Evolutionary conservation across 495 filamentous ascomycete species (phyloP), one percentile per base, ranked within the genome.

Genomic region (Aspergillus wentii): DNA sequence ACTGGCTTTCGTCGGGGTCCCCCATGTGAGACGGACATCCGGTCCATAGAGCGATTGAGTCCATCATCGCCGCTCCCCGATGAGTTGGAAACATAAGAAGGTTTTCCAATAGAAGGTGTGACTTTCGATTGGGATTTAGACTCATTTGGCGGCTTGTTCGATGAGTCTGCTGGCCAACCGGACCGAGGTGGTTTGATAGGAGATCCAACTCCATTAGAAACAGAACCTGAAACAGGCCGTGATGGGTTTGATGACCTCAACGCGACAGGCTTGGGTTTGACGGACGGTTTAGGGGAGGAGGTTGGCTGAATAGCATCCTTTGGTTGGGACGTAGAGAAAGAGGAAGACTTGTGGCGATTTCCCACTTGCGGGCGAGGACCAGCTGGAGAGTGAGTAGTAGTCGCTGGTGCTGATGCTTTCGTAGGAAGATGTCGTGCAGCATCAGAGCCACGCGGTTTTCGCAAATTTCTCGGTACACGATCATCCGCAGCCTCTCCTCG

Each of bases 251-350:
- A 47, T n/a, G 68, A 48, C 22, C 59, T 48, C 28, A 68, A 36
- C 1, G 44, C 51, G 11, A 50, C 55, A 16, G 64, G 62, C 29
- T 67, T 59, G 16, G 59, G 61, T 46, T 67, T 61, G 37, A 66
- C 30, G 42, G 61, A 52, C 38, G 65, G 59, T 45, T 59, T 63
- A 11, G 63, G 35, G 26, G 45, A 44, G 21, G 54, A 34, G 22
- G 53, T 40, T 16, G 52, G 32, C 3, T 38, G 45, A 13, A 46
- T 30, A 13, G 48, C 32, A 26, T 52, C 55, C 19, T 38, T 43
- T 15, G 58, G 41, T 21, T 55, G 37, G 29, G 56, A 40, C 43
- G 48, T 48, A n/a, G 46, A 14, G n/a, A 48, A 33, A 10, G 46
- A 40, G 14, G 37, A 33, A 27, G 42, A 38, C 5, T 44, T 43